A percentile compares a stretch with the other conserved stretches of the same genome.
Evolutionary conservation across 164 flowering plant species (phyloP).

Genomic region (Dillenia suffruticosa): DNA sequence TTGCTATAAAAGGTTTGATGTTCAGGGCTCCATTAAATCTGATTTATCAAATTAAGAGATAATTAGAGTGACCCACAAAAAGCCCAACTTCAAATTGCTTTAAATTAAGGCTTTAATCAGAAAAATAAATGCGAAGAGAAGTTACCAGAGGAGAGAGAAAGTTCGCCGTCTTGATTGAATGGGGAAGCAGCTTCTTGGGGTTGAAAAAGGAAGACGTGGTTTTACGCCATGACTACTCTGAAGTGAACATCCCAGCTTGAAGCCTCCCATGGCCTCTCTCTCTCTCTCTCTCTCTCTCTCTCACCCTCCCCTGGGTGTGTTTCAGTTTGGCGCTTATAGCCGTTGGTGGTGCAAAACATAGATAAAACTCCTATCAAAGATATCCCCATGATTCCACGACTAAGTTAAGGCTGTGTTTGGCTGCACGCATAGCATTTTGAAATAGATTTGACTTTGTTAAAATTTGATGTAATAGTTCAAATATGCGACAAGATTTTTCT

Average conservation of each 20-base stretch:
- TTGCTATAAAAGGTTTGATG: background rate
- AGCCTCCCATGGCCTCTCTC: conserved; percentile 30
- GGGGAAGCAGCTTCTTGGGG: conserved; percentile 16
- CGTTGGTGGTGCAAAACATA: conserved; percentile 5
- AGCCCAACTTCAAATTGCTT: background rate
- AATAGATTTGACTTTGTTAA: no score
- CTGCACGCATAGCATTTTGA: no score
- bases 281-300: conserved; percentile 1
- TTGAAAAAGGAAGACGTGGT: conserved; percentile 14
- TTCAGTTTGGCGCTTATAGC: conserved; percentile 3
- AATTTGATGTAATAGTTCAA: no score
- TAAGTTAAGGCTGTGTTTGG: no score
- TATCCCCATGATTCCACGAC: no score
- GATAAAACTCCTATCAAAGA: conserved; percentile 20
- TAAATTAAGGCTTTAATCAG: background rate
- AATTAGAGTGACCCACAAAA: background rate
- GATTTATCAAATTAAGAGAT: background rate
- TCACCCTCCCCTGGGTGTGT: background rate
- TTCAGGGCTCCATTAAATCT: background rate
- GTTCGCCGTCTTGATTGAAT: conserved; percentile 14
- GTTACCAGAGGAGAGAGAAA: conserved; percentile 21
- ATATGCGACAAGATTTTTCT: no score
- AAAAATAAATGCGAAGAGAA: background rate
- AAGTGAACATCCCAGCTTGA: conserved; percentile 27
- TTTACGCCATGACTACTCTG: conserved; percentile 16